Percentiles rank a stretch among this genome's conserved stretches.
phyloP scores from a whole-genome alignment of 2,329 filamentous ascomycete species.

The Pseudogymnoascus sp. region DNA sequence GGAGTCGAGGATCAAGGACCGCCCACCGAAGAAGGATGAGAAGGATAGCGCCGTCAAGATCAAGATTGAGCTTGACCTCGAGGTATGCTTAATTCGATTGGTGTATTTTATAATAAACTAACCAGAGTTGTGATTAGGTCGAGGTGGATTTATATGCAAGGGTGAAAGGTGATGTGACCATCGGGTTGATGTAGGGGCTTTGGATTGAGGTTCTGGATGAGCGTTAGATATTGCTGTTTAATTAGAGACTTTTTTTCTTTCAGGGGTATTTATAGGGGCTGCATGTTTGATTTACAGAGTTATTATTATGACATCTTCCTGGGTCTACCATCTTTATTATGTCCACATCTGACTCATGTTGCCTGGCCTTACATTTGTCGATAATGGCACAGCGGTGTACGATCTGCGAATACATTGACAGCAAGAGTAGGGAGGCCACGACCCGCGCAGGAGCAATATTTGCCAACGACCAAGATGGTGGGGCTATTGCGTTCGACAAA shows the following conservation, averaged over 20 bases:
- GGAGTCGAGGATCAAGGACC: conserved; percentile 32
- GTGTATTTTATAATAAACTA: conserved; percentile 16
- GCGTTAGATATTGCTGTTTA: not conserved
- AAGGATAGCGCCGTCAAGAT: conserved; percentile 33
- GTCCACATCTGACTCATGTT: no score
- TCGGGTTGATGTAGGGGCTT: conserved; percentile 30
- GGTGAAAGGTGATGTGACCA: conserved; percentile 30
- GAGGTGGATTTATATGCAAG: conserved; percentile 27
- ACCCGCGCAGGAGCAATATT: no score
- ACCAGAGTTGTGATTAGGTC: conserved; percentile 13
- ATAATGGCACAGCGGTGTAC: no score
- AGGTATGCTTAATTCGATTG: conserved; percentile 22
- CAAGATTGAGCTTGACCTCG: conserved; percentile 34
- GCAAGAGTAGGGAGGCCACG: no score
- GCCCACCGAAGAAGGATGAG: conserved; percentile 27
- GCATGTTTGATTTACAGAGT: not conserved
- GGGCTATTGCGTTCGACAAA: no score
- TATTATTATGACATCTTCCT: not conserved
- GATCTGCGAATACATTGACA: no score
- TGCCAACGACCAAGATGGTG: no score
- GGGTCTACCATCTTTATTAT: no score
- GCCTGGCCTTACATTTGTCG: no score
- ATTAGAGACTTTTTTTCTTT: not conserved
- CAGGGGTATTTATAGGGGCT: not conserved
- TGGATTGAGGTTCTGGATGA: not conserved